Conservation (phyloP, 2,329 filamentous ascomycete genomes). For the Trichoderma polysporum region DNA sequence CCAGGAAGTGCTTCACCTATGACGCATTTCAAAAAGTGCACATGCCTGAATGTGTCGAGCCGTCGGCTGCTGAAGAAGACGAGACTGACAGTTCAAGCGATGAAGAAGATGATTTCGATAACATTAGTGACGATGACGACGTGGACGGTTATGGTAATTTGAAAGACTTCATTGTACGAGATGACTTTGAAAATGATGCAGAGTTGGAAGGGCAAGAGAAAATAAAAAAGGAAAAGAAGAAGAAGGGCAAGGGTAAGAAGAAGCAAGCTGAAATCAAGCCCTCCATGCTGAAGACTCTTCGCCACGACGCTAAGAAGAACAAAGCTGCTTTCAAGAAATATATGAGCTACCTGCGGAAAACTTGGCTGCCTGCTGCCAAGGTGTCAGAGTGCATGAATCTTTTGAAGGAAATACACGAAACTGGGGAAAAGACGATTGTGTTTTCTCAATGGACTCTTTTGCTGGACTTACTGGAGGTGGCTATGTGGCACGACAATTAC, state of each 20-base stretch:
- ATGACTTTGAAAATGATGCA: conserved; percentile 35
- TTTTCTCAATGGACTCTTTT: conserved; percentile 80
- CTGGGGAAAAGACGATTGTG: conserved; percentile 67
- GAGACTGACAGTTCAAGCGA: conserved; percentile 37
- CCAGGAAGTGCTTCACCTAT: conserved; percentile 71
- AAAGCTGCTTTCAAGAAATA: conserved; percentile 66
- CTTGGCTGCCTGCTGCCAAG: conserved; percentile 77
- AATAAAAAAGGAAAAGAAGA: conserved; percentile 28
- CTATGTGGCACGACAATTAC: conserved; percentile 61
- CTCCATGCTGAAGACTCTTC: conserved; percentile 62
- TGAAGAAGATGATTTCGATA: conserved; percentile 29
- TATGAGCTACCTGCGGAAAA: conserved; percentile 63
- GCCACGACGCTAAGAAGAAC: conserved; percentile 65
- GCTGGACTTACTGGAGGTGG: conserved; percentile 71
- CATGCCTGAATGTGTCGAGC: conserved; percentile 52
- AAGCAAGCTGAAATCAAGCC: conserved; percentile 47
- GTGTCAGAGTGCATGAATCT: conserved; percentile 76
- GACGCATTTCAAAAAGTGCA: conserved; percentile 71
- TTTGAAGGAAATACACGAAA: conserved; percentile 62
- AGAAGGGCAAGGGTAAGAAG: conserved; percentile 41
- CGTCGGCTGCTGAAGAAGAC: conserved; percentile 33
- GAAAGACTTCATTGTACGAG: conserved; percentile 54
- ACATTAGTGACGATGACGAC: conserved; percentile 36
- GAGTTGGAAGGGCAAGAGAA: conserved; percentile 26
- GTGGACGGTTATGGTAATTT: conserved; percentile 44